Percentiles rank a stretch among this genome's conserved stretches.
Conservation (phyloP, 2,329 filamentous ascomycete genomes). For the Calonectria leucothoes region DNA sequence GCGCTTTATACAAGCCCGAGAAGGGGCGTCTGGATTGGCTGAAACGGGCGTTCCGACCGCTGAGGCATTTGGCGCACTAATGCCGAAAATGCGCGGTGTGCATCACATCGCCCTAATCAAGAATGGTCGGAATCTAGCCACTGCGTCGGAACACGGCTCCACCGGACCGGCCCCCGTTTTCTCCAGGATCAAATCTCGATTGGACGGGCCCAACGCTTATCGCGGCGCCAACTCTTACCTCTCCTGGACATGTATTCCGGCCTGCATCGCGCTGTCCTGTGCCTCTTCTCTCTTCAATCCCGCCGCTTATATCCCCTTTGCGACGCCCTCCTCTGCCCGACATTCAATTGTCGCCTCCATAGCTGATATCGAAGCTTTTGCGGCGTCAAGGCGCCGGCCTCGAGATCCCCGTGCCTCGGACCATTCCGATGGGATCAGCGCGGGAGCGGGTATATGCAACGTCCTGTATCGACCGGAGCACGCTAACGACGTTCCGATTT, state of each 20-base stretch:
- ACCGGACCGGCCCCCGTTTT: neutral
- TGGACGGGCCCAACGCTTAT: neutral
- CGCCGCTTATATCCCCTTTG: neutral
- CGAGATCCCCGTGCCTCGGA: neutral
- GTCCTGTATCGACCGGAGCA: neutral
- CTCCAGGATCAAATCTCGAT: constrained; percentile 7
- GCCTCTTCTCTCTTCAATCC: neutral
- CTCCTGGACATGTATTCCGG: constrained; percentile 1
- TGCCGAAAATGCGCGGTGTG: neutral
- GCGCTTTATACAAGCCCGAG: neutral
- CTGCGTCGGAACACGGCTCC: neutral
- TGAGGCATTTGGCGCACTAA: neutral
- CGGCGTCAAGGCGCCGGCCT: neutral
- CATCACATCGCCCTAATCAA: neutral
- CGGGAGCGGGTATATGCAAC: neutral
- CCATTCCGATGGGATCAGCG: neutral
- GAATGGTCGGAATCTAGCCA: neutral
- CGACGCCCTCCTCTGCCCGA: neutral
- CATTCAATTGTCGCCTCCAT: neutral
- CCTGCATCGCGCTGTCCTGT: neutral
- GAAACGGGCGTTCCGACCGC: neutral
- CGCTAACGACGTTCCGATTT: constrained; percentile 6
- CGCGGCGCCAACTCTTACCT: neutral
- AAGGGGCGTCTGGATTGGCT: neutral
- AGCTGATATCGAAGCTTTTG: neutral